These are phyloP conservation scores for Tylopilus vinaceipallidus DNA, from an alignment of 768 basidiomycete genomes.

Conservation along the genomic window DNA sequence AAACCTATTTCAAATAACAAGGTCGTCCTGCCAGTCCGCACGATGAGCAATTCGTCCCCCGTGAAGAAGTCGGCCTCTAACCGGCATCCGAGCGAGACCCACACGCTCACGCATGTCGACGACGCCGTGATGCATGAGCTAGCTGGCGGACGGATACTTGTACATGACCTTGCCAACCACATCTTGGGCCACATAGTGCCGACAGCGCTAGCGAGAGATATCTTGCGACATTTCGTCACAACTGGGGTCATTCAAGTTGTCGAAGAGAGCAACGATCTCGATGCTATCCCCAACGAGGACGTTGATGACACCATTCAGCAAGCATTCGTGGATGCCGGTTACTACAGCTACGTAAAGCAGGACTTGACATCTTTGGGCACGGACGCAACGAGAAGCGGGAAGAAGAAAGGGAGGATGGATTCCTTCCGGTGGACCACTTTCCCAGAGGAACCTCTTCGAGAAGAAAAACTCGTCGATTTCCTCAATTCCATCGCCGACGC, in stretches of 20 bases:
- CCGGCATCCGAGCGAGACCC: neutral
- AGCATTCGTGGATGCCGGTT: too few species aligned
- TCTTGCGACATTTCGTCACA: neutral
- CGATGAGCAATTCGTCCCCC: neutral
- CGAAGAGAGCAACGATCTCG: neutral
- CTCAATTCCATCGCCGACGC: slow-evolving; percentile 4
- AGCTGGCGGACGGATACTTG: neutral
- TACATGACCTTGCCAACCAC: slow-evolving; percentile 1
- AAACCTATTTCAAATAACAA: too few species aligned
- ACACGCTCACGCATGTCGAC: neutral
- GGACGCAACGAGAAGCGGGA: too few species aligned
- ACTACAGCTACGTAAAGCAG: too few species aligned
- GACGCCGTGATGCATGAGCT: slow-evolving; percentile 4
- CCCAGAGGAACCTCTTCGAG: too few species aligned
- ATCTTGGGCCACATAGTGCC: slow-evolving; percentile 3
- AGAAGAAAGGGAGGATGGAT: too few species aligned
- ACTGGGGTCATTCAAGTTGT: too few species aligned
- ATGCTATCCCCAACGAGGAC: too few species aligned
- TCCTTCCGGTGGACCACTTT: too few species aligned
- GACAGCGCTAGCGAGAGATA: neutral
- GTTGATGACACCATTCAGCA: too few species aligned
- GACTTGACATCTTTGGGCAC: too few species aligned
- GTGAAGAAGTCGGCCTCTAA: too few species aligned
- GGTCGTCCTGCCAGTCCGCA: neutral
- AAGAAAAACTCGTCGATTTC: slow-evolving; percentile 4